Conservation (phyloP, 2,329 filamentous ascomycete genomes). For the Diaporthe velutina region DNA sequence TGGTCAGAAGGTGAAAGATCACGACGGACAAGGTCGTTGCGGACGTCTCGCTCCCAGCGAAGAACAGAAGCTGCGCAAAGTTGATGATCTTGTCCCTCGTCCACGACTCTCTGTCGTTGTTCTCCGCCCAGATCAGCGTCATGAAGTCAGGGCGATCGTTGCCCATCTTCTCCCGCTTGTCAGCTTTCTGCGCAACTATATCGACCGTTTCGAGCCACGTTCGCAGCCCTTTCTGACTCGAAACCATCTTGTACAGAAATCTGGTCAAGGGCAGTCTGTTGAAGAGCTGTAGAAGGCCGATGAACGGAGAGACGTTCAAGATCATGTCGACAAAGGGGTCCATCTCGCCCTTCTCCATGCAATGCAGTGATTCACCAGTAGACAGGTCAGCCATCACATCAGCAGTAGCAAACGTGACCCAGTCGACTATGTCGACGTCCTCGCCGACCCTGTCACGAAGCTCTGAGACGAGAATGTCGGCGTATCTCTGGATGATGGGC, state of each 20-base stretch:
- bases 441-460: conserved; percentile 28
- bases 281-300: conserved; percentile 1
- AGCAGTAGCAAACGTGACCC: conserved; percentile 43
- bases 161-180: conserved; percentile 45
- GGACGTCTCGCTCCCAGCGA: conserved; percentile 47
- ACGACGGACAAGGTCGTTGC: conserved; percentile 52
- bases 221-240: background rate
- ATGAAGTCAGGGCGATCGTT: conserved; percentile 45
- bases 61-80: conserved; percentile 40
- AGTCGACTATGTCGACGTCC: conserved; percentile 41
- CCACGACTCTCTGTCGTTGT: conserved; percentile 38
- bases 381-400: conserved; percentile 44
- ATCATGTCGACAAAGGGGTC: conserved; percentile 20
- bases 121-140: conserved; percentile 43
- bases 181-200: conserved; percentile 42
- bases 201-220: conserved; percentile 14
- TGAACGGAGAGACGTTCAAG: conserved; percentile 18
- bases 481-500: conserved; percentile 51
- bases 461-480: conserved; percentile 53
- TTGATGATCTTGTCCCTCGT: conserved; percentile 33
- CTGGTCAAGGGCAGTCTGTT: conserved; percentile 4
- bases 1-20: conserved; percentile 14
- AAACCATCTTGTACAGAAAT: background rate
- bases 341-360: conserved; percentile 4
- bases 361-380: conserved; percentile 39